Evolutionary conservation across 1,139 yeast genomes (phyloP).

Genomic region (Magnusiomyces tetraspermus): DNA sequence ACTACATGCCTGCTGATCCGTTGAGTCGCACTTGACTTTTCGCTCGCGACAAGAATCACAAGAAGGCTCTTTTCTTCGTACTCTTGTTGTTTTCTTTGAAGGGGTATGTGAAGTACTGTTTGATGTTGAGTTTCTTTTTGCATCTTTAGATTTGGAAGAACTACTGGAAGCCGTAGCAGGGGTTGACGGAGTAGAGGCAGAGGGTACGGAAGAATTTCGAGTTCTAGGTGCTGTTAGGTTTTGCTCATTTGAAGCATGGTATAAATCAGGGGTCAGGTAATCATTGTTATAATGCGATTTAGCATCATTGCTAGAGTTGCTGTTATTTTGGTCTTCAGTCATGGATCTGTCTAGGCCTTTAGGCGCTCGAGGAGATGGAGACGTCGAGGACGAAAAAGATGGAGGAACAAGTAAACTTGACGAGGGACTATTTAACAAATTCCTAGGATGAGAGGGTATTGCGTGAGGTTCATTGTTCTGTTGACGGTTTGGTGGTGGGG

Average conservation of each 20-base stretch:
- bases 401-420: neutral
- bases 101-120: neutral
- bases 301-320: neutral
- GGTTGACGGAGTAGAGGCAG: neutral
- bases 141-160: neutral
- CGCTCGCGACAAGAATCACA: slow-evolving; percentile 31
- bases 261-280: neutral
- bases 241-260: neutral
- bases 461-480: neutral
- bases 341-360: neutral
- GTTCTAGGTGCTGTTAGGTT: neutral
- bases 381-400: neutral
- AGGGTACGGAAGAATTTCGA: neutral
- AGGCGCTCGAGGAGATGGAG: neutral
- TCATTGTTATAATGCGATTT: neutral
- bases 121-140: neutral
- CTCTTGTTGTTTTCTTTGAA: slow-evolving; percentile 20
- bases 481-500: neutral
- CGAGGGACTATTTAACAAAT: neutral
- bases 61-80: slow-evolving; percentile 28
- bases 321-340: no score
- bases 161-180: neutral
- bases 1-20: slow-evolving; percentile 26
- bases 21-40: slow-evolving; percentile 30
- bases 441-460: neutral